Percentiles rank a stretch among this genome's conserved stretches.
Evolutionary conservation across 2,329 filamentous ascomycete species (phyloP).

Genomic region (Penicillium sp.): DNA sequence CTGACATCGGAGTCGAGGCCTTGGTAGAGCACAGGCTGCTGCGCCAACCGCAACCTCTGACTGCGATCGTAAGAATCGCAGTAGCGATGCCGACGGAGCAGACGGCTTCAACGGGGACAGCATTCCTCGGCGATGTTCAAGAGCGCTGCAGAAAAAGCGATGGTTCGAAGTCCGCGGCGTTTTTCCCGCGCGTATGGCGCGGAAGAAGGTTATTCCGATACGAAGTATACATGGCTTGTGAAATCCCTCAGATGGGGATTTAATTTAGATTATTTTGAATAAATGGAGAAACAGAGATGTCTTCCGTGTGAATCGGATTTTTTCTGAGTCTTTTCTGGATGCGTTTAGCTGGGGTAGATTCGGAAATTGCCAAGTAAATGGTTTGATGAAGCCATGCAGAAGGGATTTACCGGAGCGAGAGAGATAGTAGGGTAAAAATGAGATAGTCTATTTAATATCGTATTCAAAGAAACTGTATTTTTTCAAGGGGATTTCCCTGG

Average conservation of each 20-base stretch:
- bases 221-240: conserved; percentile 7
- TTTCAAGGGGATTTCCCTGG: neutral
- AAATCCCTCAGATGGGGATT: neutral
- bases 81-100: conserved; percentile 60
- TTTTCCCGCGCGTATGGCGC: conserved; percentile 15
- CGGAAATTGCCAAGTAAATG: too few relatives aligned
- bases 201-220: conserved; percentile 45
- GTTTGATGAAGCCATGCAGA: too few relatives aligned
- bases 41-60: conserved; percentile 59
- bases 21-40: conserved; percentile 28
- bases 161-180: conserved; percentile 20
- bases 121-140: conserved; percentile 38
- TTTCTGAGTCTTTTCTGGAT: too few relatives aligned
- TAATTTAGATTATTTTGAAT: too few relatives aligned
- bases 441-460: too few relatives aligned
- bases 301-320: too few relatives aligned
- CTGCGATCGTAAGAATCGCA: conserved; percentile 75
- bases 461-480: neutral
- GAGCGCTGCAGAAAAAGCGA: conserved; percentile 5
- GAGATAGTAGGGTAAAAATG: too few relatives aligned
- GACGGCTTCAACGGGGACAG: conserved; percentile 42
- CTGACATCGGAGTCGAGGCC: conserved; percentile 17
- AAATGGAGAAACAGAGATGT: too few relatives aligned
- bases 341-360: too few relatives aligned
- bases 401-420: too few relatives aligned